Evolutionary conservation across 2,329 filamentous ascomycete species (phyloP), one percentile per base, ranked within the genome.

Genomic region (Fusarium albidum): DNA sequence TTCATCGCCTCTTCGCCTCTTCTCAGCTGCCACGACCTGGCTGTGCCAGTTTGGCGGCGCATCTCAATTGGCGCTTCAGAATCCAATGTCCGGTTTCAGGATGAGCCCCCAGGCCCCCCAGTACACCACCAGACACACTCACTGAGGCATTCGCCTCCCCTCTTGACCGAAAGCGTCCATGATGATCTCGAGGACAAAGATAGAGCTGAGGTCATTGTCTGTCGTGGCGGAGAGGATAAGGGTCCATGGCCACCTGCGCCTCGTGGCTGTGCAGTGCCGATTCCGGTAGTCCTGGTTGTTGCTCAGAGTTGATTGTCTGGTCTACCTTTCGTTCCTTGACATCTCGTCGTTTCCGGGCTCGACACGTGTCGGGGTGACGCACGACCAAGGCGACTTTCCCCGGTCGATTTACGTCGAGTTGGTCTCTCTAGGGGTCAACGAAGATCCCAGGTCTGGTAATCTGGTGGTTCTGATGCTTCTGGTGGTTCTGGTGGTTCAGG

Each of bases 31-130:
- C 32, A 15, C 21, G 39, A 31, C 38, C 18, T 29, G 9, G 37
- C 12, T 26, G 17, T 34, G 43, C 42, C 32, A 28, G 37, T 25
- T 28, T 46, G 44, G 15, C 10, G 15, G 29, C 11, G 35, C 35
- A n/a, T 26, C 39, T n/a, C 38, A 34, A 54, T 55, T 51, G 34
- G 44, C 41, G 57, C 57, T 46, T 61, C 53, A 55, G 35, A 44
- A 29, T 35, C 17, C 40, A 29, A 53, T 34, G 15, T 25, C 48
- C 46, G 35, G 57, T 61, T 61, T 61, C 57, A 61, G 49, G 39
- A 28, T 46, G 27, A 21, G 33, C 32, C 49, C n/a, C n/a, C n/a
- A n/a, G n/a, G n/a, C n/a, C n/a, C n/a, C n/a, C 38, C 29, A 31
- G 34, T 29, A 21, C 40, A 41, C 25, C 37, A 28, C 27, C n/a